Conservation (phyloP, 352 stramenopile species). For the Lagenidium giganteum region DNA sequence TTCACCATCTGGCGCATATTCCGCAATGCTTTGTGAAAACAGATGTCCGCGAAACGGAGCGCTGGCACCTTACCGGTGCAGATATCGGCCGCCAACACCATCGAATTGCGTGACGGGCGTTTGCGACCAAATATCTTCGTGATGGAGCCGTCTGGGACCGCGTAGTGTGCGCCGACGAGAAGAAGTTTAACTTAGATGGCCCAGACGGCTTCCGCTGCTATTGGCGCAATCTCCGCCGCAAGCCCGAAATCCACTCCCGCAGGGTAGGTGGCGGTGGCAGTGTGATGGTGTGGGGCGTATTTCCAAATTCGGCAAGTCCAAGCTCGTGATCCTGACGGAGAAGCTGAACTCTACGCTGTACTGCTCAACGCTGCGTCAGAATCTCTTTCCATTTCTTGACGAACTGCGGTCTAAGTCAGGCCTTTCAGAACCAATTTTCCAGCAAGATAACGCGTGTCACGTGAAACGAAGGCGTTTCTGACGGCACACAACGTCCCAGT, state of each 20-base stretch:
- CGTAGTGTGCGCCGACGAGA: constrained; percentile 28
- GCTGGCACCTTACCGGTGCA: too few species aligned
- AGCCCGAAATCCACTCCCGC: neutral
- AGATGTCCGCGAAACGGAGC: too few species aligned
- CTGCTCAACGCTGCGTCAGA: too few species aligned
- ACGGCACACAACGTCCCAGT: too few species aligned
- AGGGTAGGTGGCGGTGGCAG: neutral
- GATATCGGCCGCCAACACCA: too few species aligned
- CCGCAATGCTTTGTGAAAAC: too few species aligned
- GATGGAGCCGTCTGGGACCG: too few species aligned
- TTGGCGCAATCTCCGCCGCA: constrained; percentile 18
- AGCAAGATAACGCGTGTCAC: constrained; percentile 23
- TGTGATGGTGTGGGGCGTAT: too few species aligned
- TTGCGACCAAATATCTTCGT: too few species aligned
- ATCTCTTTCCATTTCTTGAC: constrained; percentile 10
- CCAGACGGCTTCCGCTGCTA: constrained; percentile 24
- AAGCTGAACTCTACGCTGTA: too few species aligned
- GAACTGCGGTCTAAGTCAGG: constrained; percentile 9
- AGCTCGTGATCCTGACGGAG: constrained; percentile 1
- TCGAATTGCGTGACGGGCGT: too few species aligned
- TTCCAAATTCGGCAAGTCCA: constrained; percentile 5
- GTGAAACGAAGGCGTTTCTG: constrained; percentile 13
- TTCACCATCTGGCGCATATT: too few species aligned
- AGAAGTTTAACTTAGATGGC: constrained; percentile 24
- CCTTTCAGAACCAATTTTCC: constrained; percentile 20